Evolutionary conservation across 2,329 filamentous ascomycete genomes (phyloP).

Genomic region (Venturia asperata): DNA sequence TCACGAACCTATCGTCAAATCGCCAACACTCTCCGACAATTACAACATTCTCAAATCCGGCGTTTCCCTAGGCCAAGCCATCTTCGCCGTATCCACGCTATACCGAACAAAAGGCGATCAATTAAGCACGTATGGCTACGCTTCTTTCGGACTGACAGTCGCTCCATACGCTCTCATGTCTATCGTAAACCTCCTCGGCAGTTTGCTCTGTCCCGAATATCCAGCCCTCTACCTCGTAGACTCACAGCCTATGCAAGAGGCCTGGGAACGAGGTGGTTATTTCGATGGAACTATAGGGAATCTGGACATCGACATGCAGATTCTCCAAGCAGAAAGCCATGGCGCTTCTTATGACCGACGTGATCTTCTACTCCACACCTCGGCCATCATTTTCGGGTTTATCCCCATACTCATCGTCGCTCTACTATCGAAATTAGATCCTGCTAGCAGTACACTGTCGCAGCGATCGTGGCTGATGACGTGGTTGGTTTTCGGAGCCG

Average conservation of each 20-base stretch:
- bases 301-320: constrained; percentile 20
- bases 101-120: constrained; percentile 26
- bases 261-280: constrained; percentile 23
- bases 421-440: constrained; percentile 25
- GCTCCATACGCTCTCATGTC: constrained; percentile 29
- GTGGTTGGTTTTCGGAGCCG: constrained; percentile 25
- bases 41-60: constrained; percentile 1
- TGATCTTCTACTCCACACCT: background rate
- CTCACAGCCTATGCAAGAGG: constrained; percentile 28
- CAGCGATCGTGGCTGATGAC: constrained; percentile 26
- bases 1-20: background rate
- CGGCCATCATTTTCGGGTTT: constrained; percentile 18
- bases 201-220: constrained; percentile 27
- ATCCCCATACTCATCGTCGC: constrained; percentile 26
- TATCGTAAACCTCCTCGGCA: constrained; percentile 30
- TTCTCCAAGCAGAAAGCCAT: background rate
- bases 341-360: constrained; percentile 13
- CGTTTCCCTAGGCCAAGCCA: constrained; percentile 22
- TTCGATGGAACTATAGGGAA: constrained; percentile 26
- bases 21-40: background rate
- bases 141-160: constrained; percentile 30
- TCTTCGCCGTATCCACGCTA: constrained; percentile 24
- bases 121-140: constrained; percentile 27
- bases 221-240: constrained; percentile 28
- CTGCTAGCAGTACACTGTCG: constrained; percentile 23